phyloP scores from a whole-genome alignment of 2,329 filamentous ascomycete species.

The Aspergillus neotritici region DNA sequence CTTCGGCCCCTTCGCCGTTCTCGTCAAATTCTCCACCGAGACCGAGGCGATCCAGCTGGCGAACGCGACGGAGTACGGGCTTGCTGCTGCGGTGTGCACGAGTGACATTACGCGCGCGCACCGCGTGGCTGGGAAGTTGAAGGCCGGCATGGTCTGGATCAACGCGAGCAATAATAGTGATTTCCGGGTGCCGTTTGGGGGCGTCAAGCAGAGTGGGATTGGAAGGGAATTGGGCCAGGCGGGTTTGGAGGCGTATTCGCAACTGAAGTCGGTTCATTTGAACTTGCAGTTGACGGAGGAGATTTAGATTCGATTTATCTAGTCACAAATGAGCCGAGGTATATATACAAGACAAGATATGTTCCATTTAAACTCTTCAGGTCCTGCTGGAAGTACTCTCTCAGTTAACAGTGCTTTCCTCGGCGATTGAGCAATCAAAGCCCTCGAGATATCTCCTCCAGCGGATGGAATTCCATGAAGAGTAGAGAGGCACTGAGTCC shows the following conservation, averaged over 20 bases:
- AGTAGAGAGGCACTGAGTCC: too few relatives aligned
- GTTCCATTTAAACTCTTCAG: too few relatives aligned
- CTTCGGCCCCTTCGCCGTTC: slow-evolving; percentile 51
- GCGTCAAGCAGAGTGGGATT: slow-evolving; percentile 25
- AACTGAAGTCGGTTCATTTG: slow-evolving; percentile 15
- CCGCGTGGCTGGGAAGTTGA: slow-evolving; percentile 17
- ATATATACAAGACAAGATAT: too few relatives aligned
- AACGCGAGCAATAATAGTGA: slow-evolving; percentile 24
- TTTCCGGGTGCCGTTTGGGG: slow-evolving; percentile 23
- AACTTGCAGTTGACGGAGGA: too few relatives aligned
- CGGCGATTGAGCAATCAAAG: too few relatives aligned
- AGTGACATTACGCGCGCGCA: slow-evolving; percentile 21
- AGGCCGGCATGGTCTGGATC: slow-evolving; percentile 23
- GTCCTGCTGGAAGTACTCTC: too few relatives aligned
- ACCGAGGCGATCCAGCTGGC: slow-evolving; percentile 53
- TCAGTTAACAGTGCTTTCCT: too few relatives aligned
- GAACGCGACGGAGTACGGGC: slow-evolving; percentile 45
- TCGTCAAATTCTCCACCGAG: slow-evolving; percentile 56
- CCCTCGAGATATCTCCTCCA: too few relatives aligned
- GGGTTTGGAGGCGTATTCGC: slow-evolving; percentile 21
- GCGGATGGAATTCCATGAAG: too few relatives aligned
- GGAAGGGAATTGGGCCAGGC: slow-evolving; percentile 26
- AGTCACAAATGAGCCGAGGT: too few relatives aligned
- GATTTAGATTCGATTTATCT: too few relatives aligned
- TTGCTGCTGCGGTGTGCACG: slow-evolving; percentile 25